Conservation (phyloP, 2,329 filamentous ascomycete species). For the Didymella exigua region DNA sequence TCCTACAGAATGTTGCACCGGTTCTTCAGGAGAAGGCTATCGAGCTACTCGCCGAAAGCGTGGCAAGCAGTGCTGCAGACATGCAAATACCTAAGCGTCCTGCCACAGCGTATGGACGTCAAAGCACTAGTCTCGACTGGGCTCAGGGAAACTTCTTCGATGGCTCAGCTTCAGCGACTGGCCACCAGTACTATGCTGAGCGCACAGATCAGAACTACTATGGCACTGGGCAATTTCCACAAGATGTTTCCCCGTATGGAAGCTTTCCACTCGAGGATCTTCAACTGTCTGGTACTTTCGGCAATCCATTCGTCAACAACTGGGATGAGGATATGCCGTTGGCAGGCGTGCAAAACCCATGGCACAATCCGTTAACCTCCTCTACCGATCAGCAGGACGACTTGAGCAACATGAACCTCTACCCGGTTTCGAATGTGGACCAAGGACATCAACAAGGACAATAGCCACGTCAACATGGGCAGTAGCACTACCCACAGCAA, state of each 20-base stretch:
- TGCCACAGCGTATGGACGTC: neutral
- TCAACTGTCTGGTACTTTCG: constrained; percentile 13
- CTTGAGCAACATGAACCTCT: neutral
- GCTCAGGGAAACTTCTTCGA: neutral
- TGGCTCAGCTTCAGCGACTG: neutral
- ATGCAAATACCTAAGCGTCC: neutral
- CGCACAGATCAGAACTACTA: neutral
- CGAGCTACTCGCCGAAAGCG: constrained; percentile 17
- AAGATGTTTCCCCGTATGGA: neutral
- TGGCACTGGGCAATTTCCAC: neutral
- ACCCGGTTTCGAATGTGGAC: neutral
- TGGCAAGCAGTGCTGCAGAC: neutral
- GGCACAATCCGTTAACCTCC: neutral
- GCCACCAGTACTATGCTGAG: neutral
- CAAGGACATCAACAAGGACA: neutral
- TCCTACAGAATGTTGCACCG: constrained; percentile 23
- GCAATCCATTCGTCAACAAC: constrained; percentile 29
- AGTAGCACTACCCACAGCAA: no score
- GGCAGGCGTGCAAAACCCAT: constrained; percentile 20
- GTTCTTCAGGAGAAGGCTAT: constrained; percentile 18
- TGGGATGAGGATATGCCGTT: constrained; percentile 28
- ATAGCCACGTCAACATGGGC: neutral
- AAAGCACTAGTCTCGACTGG: neutral
- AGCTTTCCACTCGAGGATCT: neutral
- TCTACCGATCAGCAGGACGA: neutral